Conservation (phyloP, 2,329 filamentous ascomycete species). For the Cladophialophora chaetospira region DNA sequence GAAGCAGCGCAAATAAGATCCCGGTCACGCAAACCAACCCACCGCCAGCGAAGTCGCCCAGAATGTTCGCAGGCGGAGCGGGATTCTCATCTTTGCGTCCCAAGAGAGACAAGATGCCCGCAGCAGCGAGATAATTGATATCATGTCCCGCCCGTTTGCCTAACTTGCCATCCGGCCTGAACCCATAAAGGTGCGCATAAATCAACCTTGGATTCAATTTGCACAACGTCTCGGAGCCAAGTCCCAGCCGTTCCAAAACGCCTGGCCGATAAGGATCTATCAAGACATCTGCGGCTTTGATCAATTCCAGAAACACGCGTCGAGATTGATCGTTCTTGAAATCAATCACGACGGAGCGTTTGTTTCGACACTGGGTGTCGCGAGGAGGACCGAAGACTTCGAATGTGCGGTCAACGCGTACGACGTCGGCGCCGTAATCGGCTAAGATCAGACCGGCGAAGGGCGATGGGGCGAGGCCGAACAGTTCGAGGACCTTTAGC, state of each 20-base stretch:
- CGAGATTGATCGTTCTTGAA: slow-evolving; percentile 60
- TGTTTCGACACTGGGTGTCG: slow-evolving; percentile 34
- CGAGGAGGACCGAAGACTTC: slow-evolving; percentile 66
- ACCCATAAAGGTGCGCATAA: slow-evolving; percentile 84
- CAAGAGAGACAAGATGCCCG: slow-evolving; percentile 74
- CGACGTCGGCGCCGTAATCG: slow-evolving; percentile 74
- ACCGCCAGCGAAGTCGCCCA: slow-evolving; percentile 89
- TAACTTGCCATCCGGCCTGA: slow-evolving; percentile 82
- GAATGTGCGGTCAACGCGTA: slow-evolving; percentile 69
- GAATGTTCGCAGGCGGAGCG: slow-evolving; percentile 77
- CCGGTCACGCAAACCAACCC: slow-evolving; percentile 80
- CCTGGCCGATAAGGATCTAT: slow-evolving; percentile 71
- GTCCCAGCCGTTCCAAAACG: slow-evolving; percentile 63
- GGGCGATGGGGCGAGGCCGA: slow-evolving; percentile 59
- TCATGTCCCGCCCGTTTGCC: slow-evolving; percentile 87
- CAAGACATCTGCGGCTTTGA: slow-evolving; percentile 65
- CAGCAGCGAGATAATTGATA: slow-evolving; percentile 92
- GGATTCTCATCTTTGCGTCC: slow-evolving; percentile 65
- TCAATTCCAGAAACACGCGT: slow-evolving; percentile 58
- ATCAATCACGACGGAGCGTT: slow-evolving; percentile 65
- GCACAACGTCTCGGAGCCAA: slow-evolving; percentile 58
- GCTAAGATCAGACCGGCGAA: slow-evolving; percentile 59
- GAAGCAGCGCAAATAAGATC: slow-evolving; percentile 73
- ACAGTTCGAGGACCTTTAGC: slow-evolving; percentile 72
- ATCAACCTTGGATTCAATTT: slow-evolving; percentile 72